Evolutionary conservation across 768 basidiomycete genomes (phyloP), one percentile per base, ranked within the genome.

Genomic region (Fibroporia radiculosa): DNA sequence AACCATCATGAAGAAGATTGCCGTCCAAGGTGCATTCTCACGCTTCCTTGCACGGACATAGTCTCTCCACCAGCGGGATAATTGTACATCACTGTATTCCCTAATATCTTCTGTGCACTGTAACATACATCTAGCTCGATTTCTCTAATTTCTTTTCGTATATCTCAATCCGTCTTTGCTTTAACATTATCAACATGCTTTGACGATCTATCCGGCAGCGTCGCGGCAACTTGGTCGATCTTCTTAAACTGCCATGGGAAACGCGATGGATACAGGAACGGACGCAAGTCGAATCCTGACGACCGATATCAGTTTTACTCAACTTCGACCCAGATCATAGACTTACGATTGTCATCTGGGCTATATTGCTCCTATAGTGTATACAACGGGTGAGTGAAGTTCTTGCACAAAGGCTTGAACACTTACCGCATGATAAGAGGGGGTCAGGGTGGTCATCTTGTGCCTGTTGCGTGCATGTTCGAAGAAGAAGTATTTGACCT

Each of bases 181-280:
- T 26, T 26, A 42, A 22, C 20, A 3, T n/a, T 51, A 11, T 48
- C 44, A 8, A 52, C 47, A 18, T 40, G 33, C 11, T 48, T 46
- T 8, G 44, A 61, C 51, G 85, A 83, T 51, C 77, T 73, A 57
- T 91, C 84, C 1, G 90, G 91, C 28, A 93, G 65, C 7, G 60
- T 68, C 3, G 79, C 83, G 5, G 88, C 91, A 4, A 90, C 73
- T 47, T 82, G 80, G 57, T 99, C 95, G 48, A 99, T 97, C 68
- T 91, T 93, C 65, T 71, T 82, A 67, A 96, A 99, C 61, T 99
- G 96, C 83, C 90, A 97, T 0, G 87, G 88, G 72, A 98, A 98
- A 44, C 87, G 75, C 11, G 91, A 82, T 2, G 92, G 90, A 64
- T 98, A 98, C 39, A 99, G 68, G 78, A 99, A 99, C 0, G 93